These are phyloP conservation scores for Trifolium dubium DNA, from an alignment of 306 rosid genomes.

Conservation along the genomic window DNA sequence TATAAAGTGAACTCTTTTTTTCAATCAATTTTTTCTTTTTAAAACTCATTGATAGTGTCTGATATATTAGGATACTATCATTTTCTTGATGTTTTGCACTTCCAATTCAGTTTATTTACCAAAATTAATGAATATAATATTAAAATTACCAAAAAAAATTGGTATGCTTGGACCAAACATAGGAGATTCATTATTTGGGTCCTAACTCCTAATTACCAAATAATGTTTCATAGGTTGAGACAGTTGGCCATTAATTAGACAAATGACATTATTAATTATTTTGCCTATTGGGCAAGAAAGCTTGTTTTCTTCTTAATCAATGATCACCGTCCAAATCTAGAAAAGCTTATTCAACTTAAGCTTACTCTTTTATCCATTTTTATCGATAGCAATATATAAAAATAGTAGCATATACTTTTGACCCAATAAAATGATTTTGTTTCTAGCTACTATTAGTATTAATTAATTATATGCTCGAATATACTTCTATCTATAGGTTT, in stretches of 20 bases:
- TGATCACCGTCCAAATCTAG: background rate
- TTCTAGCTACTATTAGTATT: background rate
- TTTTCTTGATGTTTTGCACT: too few species aligned
- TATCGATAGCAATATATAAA: background rate
- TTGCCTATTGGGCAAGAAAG: background rate
- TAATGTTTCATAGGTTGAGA: conserved; percentile 47
- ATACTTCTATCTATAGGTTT: background rate
- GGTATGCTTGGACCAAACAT: background rate
- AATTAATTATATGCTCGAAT: background rate
- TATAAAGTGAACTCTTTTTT: too few species aligned
- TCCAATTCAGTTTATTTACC: too few species aligned
- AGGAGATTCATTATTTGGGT: background rate
- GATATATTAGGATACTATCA: too few species aligned
- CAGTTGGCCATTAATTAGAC: conserved; percentile 41
- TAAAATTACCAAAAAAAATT: background rate
- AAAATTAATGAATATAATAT: background rate
- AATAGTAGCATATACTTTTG: conserved; percentile 1
- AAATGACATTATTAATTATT: conserved; percentile 21
- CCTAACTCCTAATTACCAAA: conserved; percentile 9
- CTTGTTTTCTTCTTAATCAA: conserved; percentile 34
- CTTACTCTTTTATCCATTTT: background rate
- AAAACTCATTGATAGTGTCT: too few species aligned
- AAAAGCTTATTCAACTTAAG: conserved; percentile 20
- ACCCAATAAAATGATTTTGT: conserved; percentile 4
- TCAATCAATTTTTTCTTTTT: too few species aligned